Evolutionary conservation across 306 rosid genomes (phyloP).

Genomic region (Dryas drummondii): DNA sequence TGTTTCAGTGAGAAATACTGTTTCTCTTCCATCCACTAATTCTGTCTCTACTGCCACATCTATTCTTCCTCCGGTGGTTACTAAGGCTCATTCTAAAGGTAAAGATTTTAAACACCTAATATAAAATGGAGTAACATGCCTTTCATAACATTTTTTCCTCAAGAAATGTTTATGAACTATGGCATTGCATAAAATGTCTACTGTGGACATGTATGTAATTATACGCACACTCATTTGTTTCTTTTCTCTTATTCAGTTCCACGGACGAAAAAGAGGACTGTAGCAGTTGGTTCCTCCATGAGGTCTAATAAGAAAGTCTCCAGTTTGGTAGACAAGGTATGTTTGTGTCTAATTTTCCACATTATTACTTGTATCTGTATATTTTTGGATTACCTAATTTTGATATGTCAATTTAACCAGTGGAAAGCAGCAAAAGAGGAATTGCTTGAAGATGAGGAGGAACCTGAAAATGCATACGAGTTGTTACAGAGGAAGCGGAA

Average conservation of each 20-base stretch:
- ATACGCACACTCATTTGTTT: slow-evolving; percentile 2
- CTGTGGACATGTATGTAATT: neutral
- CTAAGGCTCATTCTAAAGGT: slow-evolving; percentile 85
- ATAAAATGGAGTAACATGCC: slow-evolving; percentile 6
- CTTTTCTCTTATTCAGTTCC: slow-evolving; percentile 39
- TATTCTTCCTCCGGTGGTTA: slow-evolving; percentile 40
- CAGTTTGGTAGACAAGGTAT: slow-evolving; percentile 85
- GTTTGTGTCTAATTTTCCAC: neutral
- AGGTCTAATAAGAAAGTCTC: slow-evolving; percentile 95
- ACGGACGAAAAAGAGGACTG: slow-evolving; percentile 64
- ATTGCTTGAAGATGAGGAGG: slow-evolving; percentile 88
- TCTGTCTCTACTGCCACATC: slow-evolving; percentile 37
- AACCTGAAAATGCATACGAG: slow-evolving; percentile 72
- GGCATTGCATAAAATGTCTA: neutral
- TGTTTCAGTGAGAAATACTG: slow-evolving; percentile 40
- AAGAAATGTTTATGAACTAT: too few species aligned
- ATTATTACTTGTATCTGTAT: neutral
- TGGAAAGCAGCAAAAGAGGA: slow-evolving; percentile 99
- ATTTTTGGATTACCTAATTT: slow-evolving; percentile 3
- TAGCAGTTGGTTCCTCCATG: slow-evolving; percentile 73
- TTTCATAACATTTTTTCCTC: neutral
- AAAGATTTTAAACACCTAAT: slow-evolving; percentile 18
- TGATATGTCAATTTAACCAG: slow-evolving; percentile 38
- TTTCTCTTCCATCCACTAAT: slow-evolving; percentile 35
- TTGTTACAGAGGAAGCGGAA: slow-evolving; percentile 80